Percentiles rank a stretch among this genome's conserved stretches.
These are phyloP conservation scores for Verticillium tricorpus DNA, from an alignment of 2,329 filamentous ascomycete species.

Conservation along the genomic window DNA sequence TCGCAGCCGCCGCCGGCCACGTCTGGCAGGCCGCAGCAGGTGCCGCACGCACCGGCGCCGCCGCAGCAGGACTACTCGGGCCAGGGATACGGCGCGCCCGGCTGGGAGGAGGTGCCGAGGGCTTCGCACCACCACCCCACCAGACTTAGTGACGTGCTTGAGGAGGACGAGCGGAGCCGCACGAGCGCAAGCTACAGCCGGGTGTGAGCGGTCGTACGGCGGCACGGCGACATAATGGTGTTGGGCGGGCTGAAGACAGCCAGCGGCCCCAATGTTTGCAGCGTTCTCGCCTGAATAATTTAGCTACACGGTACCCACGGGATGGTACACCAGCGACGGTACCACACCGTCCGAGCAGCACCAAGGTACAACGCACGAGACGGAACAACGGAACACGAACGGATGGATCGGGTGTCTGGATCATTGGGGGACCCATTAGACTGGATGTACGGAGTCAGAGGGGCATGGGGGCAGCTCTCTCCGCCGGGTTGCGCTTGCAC, in stretches of 20 bases:
- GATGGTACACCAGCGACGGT: neutral
- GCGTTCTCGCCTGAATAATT: neutral
- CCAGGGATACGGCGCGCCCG: conserved; percentile 59
- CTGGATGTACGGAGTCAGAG: neutral
- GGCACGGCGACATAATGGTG: neutral
- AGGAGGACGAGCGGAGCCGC: conserved; percentile 76
- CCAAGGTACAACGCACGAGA: neutral
- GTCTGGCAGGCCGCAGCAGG: conserved; percentile 25
- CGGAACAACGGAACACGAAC: neutral
- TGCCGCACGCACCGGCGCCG: conserved; percentile 12
- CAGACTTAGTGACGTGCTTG: conserved; percentile 79
- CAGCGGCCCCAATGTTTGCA: neutral
- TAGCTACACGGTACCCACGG: neutral
- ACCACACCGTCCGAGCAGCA: neutral
- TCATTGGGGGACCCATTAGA: neutral
- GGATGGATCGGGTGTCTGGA: neutral
- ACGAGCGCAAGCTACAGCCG: conserved; percentile 66
- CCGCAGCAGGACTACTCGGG: conserved; percentile 58
- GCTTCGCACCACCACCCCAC: conserved; percentile 77
- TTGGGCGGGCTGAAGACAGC: neutral
- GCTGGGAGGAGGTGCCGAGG: conserved; percentile 71
- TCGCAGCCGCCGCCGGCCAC: conserved; percentile 23
- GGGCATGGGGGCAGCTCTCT: neutral
- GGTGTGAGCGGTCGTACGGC: neutral
- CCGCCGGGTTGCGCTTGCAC: neutral